Evolutionary conservation across 768 basidiomycete genomes (phyloP), one percentile per base, ranked within the genome.

Genomic region (Lactifluus volemus): DNA sequence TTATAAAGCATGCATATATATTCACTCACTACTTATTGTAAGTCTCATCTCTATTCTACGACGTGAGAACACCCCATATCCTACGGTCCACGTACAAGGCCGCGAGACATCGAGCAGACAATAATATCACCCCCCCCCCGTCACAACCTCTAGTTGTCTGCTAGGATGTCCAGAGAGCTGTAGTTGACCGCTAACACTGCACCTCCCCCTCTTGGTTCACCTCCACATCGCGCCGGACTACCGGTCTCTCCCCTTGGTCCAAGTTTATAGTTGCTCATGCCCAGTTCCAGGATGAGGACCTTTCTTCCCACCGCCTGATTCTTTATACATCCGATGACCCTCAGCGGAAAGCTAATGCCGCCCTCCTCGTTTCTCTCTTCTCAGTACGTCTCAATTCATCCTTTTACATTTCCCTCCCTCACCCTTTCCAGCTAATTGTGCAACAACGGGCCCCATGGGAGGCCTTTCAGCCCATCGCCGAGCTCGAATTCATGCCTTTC

Each of bases 401-500:
- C 4, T 48, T 21, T 50, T 29, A 25, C 17, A 32, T 30, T 49
- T 29, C 19, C n/a, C 4, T 41, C 1, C 5, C 55, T 58, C 9
- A 59, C 52, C 6, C 6, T 42, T 30, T 39, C 7, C 51, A 97
- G 94, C 87, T 98, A 84, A 94, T 98, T 66, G 93, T 97, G 1
- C 85, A 88, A 72, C 81, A 88, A 56, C 86, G 86, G 60, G 82
- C 89, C 19, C 95, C 96, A 34, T 95, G 92, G 86, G 91, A 95
- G 73, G 93, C 94, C 3, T 95, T 98, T 71, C 86, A 92, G 66
- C 95, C 96, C 2, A 86, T 98, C 55, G 90, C 93, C 36, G 86
- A 92, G 69, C 70, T 94, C 41, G 92, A 96, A 73, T 92, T 95
- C 70, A 90, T 92, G 85, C 88, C 92, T 15, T 98, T 98, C 71